These are phyloP conservation scores for Solanum tarapatanum DNA, from an alignment of 257 asterid species.

Conservation along the genomic window DNA sequence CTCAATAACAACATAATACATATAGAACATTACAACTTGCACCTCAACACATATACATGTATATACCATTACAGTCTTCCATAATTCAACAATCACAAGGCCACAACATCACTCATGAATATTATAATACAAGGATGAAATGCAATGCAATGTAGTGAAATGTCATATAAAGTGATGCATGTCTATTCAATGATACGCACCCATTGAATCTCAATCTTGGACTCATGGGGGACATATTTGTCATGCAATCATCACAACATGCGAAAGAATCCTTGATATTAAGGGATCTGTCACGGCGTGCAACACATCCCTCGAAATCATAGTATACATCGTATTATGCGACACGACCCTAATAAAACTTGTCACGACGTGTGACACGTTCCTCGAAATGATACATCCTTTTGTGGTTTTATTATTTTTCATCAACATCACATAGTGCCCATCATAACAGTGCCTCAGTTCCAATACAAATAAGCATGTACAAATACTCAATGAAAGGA, in stretches of 20 bases:
- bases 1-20: too few relatives aligned
- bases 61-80: too few relatives aligned
- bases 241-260: not conserved
- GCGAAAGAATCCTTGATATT: too few relatives aligned
- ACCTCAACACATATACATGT: too few relatives aligned
- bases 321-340: too few relatives aligned
- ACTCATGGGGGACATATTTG: not conserved
- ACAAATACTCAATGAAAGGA: not conserved
- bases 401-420: too few relatives aligned
- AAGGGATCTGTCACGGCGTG: too few relatives aligned
- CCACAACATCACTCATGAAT: not conserved
- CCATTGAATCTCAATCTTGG: not conserved
- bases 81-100: not conserved
- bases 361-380: not conserved
- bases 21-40: too few relatives aligned
- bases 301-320: too few relatives aligned
- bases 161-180: not conserved
- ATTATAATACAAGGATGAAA: not conserved
- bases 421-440: not conserved
- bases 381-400: not conserved
- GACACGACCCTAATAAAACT: too few relatives aligned
- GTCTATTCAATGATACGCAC: too few relatives aligned
- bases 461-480: not conserved
- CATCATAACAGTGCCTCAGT: not conserved
- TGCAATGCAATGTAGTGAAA: too few relatives aligned